Evolutionary conservation across 2,329 filamentous ascomycete genomes (phyloP), one percentile per base, ranked within the genome.

Genomic region (Aspergillus sojae): DNA sequence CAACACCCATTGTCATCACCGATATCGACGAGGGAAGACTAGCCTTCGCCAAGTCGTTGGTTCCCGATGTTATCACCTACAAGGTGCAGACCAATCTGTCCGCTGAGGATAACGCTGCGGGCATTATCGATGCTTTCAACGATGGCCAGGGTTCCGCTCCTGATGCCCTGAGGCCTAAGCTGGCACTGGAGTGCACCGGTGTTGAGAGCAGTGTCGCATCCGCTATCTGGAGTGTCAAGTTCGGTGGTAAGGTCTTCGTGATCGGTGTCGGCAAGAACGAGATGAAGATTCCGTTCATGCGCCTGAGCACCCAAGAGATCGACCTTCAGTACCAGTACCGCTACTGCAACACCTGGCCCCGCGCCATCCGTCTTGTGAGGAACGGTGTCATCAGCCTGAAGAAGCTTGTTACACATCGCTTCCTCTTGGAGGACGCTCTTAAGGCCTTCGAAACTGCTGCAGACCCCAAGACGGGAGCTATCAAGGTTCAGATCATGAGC

Each of bases 241-340:
- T 98, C 74, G 95, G 94, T 68, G 94, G 95, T 72, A 97, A 96
- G 81, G 94, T 98, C 60, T 98, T 98, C 75, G 91, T 98, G 67
- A 96, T 97, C 69, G 94, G 94, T 46, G 94, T 98, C 3, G 95
- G 94, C 69, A 94, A 91, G 85, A 94, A 95, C 77, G 92, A 97
- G 83, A 95, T 98, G 83, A 93, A 88, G 79, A 91, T 98, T 67
- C 94, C 94, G 32, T 98, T 98, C 79, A 97, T 97, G 94, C 84
- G 93, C 58, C 86, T 94, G 62, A 94, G 91, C 72, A 94, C 94
- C 6, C 87, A 92, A 67, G 95, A 98, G 82, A 91, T 98, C 71
- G 94, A 98, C 80, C 84, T 98, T 65, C 92, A 96, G 81, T 95
- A 97, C 79, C 94, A 98, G 83, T 98, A 98, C 83, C 88, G 95